These are phyloP conservation scores for Phialophora verrucosa DNA, from an alignment of 2,329 filamentous ascomycete genomes.

Conservation along the genomic window DNA sequence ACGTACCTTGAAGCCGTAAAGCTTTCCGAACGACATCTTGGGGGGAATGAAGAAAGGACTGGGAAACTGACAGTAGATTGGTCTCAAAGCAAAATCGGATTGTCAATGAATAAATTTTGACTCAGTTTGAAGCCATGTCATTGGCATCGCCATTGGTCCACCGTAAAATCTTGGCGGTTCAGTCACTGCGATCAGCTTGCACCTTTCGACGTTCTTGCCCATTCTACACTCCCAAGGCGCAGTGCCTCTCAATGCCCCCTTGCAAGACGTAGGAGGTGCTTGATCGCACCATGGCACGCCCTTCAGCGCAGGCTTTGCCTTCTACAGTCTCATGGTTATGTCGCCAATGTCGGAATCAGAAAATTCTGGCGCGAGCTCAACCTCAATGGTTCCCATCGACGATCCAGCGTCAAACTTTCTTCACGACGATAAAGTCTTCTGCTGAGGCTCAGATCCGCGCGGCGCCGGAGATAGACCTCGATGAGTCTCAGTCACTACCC, in stretches of 20 bases:
- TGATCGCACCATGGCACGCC: slow-evolving; percentile 22
- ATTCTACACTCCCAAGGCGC: neutral
- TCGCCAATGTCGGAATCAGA: slow-evolving; percentile 29
- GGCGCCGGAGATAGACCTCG: slow-evolving; percentile 54
- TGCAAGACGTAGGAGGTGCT: neutral
- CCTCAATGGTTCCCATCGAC: slow-evolving; percentile 16
- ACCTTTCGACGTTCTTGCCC: neutral
- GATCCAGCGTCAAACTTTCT: slow-evolving; percentile 23
- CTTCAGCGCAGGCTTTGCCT: slow-evolving; percentile 24
- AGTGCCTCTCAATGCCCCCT: neutral
- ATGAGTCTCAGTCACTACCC: slow-evolving; percentile 46
- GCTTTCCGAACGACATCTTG: slow-evolving; percentile 96
- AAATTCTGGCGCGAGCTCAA: slow-evolving; percentile 12
- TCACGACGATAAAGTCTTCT: slow-evolving; percentile 32
- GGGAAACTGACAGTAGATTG: slow-evolving; percentile 2
- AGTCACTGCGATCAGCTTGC: neutral
- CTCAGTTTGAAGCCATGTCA: slow-evolving; percentile 2
- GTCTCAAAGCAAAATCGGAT: neutral
- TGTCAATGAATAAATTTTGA: slow-evolving; percentile 3
- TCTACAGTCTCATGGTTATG: slow-evolving; percentile 30
- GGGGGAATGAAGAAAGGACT: slow-evolving; percentile 25
- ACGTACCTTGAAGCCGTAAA: slow-evolving; percentile 84
- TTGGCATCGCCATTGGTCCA: neutral
- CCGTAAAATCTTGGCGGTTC: neutral
- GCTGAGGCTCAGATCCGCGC: slow-evolving; percentile 42